phyloP scores from a whole-genome alignment of 768 basidiomycete species.

The Mycena venus region DNA sequence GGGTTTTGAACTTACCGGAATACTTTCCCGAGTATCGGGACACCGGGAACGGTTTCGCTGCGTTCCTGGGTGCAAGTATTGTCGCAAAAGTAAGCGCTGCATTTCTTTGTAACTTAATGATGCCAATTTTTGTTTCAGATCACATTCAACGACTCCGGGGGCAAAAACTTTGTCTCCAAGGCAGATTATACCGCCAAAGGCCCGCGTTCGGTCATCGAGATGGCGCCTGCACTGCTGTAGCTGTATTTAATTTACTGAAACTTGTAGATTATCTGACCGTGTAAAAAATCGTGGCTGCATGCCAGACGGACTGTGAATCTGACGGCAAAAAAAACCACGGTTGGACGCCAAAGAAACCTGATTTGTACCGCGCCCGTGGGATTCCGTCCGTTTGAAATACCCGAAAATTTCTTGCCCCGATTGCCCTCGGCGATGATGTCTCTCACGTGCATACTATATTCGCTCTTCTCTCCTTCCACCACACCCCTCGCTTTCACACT shows the following conservation, averaged over 20 bases:
- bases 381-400: background rate
- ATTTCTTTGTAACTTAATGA: background rate
- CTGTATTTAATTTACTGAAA: background rate
- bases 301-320: background rate
- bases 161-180: conserved; percentile 84
- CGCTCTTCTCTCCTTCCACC: background rate
- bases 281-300: background rate
- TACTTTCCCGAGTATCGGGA: conserved; percentile 94
- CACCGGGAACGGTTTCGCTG: conserved; percentile 83
- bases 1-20: conserved; percentile 80
- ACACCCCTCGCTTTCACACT: background rate
- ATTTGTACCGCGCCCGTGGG: background rate
- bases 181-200: conserved; percentile 81
- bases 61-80: conserved; percentile 87
- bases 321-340: background rate
- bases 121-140: conserved; percentile 59
- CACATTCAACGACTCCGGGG: conserved; percentile 76
- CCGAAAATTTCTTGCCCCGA: background rate
- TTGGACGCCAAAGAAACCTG: too few relatives aligned
- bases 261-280: background rate
- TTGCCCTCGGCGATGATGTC: background rate
- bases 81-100: conserved; percentile 77
- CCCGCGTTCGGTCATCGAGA: conserved; percentile 81
- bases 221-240: conserved; percentile 81
- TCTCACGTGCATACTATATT: background rate